Base-by-base conservation (phyloP, 768 basidiomycete genomes). In the Cyathus striatus region DNA sequence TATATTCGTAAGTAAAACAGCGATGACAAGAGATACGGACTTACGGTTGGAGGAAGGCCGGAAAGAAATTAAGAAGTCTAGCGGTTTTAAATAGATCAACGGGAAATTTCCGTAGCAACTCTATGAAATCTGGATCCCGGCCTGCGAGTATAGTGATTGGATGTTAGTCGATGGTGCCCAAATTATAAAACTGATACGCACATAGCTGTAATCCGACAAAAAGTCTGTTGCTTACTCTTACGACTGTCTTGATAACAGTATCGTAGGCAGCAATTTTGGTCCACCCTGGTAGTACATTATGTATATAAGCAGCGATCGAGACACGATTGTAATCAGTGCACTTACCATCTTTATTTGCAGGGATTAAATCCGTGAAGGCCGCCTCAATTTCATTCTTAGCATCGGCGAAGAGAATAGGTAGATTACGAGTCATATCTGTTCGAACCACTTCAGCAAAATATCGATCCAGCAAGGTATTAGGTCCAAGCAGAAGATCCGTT, bases 161-260 rank as follows among this genome's bases (percentile, higher is more conserved):
- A n/a, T n/a, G 24, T 13, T n/a, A 21, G 18, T 14, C 9, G 20
- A 7, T 40, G 9, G 7, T 40, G 6, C 9, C 12, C 13, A 7
- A 6, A 20, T 9, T 30, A 30, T n/a, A 9, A 9, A 30, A 30
- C 9, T 7, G 7, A n/a, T 7, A 56, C 66, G 2, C 38, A 71
- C 73, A 70, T 2, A 68, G 25, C 1, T 72, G 70, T 26, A 64
- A 52, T 0, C 72, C 73, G 6, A 76, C 69, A 37, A 76, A 69
- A 0, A 65, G 33, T 16, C 72, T 60, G 40, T 66, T 70, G 42
- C 54, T 69, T 3, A 57, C 49, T 36, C 72, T 60, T 18, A 60
- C 56, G 21, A 75, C 53, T 9, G 73, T 48, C 23, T 56, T 23
- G 42, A 53, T 58, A 5, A 60, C 50, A 0, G 41, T 49, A 2